Conservation (phyloP, 1,284 basidiomycete genomes). For the Apiotrichum domesticum region DNA sequence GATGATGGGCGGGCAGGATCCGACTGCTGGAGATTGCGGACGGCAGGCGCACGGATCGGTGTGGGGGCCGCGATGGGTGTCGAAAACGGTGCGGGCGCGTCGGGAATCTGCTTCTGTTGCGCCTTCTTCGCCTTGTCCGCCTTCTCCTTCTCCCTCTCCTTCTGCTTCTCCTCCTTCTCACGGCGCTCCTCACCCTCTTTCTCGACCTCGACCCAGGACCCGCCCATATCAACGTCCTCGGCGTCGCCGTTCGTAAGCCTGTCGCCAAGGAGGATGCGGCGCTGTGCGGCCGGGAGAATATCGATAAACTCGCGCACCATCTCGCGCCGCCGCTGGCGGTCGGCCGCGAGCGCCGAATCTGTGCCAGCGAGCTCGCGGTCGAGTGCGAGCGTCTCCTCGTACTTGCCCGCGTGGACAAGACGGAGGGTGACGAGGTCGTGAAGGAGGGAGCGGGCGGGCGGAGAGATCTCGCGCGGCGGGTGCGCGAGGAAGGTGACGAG, state of each 20-base stretch:
- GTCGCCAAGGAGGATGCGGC: slow-evolving; percentile 15
- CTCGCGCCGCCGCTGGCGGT: slow-evolving; percentile 52
- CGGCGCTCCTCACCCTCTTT: too few relatives aligned
- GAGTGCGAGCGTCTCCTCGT: slow-evolving; percentile 65
- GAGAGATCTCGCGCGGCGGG: slow-evolving; percentile 51
- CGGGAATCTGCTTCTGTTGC: not conserved
- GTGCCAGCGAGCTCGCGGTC: slow-evolving; percentile 55
- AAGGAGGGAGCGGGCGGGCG: slow-evolving; percentile 55
- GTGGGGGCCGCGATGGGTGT: slow-evolving; percentile 9
- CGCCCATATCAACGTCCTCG: slow-evolving; percentile 17
- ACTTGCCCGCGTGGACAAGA: slow-evolving; percentile 66
- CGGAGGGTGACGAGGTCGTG: slow-evolving; percentile 77
- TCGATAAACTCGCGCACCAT: slow-evolving; percentile 64
- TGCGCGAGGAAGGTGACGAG: slow-evolving; percentile 37
- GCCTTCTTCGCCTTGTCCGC: not conserved
- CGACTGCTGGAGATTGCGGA: slow-evolving; percentile 9
- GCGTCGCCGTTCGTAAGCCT: slow-evolving; percentile 12
- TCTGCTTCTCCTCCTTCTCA: not conserved
- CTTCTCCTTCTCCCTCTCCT: not conserved
- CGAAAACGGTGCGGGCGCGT: slow-evolving; percentile 3
- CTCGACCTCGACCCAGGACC: slow-evolving; percentile 10
- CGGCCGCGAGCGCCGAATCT: slow-evolving; percentile 30
- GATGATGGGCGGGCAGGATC: slow-evolving; percentile 14
- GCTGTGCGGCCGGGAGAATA: slow-evolving; percentile 57
- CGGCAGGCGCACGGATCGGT: slow-evolving; percentile 13